Percentiles rank a stretch among this genome's conserved stretches.
These are phyloP conservation scores for Blastocystis sp. DNA, from an alignment of 352 stramenopile species.

Conservation along the genomic window DNA sequence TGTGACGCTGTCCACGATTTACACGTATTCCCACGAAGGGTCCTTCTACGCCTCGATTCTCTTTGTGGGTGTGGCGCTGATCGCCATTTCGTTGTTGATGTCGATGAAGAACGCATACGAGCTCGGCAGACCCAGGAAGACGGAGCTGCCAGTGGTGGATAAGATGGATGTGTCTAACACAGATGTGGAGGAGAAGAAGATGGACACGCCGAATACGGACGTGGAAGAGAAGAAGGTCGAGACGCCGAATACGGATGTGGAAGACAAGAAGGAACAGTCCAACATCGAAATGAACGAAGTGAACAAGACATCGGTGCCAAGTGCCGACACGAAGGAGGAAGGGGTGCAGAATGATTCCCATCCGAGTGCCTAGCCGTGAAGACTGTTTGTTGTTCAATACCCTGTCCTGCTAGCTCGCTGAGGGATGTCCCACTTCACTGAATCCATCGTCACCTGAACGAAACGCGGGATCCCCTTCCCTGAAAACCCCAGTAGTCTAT, in stretches of 20 bases:
- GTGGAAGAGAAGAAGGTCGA: not conserved
- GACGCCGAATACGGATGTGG: not conserved
- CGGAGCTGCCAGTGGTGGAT: not conserved
- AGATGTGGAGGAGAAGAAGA: not conserved
- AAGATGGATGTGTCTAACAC: not conserved
- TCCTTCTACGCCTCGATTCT: not conserved
- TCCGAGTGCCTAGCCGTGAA: too few species aligned
- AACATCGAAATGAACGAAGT: not conserved
- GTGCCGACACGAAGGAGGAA: too few species aligned
- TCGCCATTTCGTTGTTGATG: not conserved
- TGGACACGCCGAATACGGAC: not conserved
- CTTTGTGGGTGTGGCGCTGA: not conserved
- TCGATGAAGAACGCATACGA: not conserved
- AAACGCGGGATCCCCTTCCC: not conserved
- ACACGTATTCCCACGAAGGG: not conserved
- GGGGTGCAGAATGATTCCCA: too few species aligned
- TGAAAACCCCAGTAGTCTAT: not conserved
- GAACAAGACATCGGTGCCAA: too few species aligned
- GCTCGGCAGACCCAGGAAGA: not conserved
- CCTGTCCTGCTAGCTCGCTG: too few species aligned
- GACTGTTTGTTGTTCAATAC: not conserved
- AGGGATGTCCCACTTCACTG: too few species aligned
- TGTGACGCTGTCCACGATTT: conserved; percentile 30
- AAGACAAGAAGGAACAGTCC: too few species aligned
- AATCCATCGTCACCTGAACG: not conserved